A percentile compares a stretch with the other conserved stretches of the same genome.
Evolutionary conservation across 2,329 filamentous ascomycete genomes (phyloP).

Genomic region (Paecilomyces formosus): DNA sequence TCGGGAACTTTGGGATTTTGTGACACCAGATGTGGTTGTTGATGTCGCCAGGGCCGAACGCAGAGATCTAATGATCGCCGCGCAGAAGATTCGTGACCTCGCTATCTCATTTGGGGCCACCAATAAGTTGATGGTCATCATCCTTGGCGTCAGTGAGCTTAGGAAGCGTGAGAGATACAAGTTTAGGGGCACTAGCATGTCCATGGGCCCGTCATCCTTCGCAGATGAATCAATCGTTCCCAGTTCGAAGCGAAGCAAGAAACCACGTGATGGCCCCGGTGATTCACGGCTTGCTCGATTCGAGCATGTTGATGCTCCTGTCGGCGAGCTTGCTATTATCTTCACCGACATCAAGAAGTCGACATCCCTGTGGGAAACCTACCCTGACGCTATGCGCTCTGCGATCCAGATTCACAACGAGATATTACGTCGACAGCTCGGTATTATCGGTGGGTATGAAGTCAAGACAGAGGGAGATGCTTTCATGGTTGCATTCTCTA

Average conservation of each 20-base stretch:
- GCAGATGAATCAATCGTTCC: slow-evolving; percentile 57
- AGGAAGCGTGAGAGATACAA: slow-evolving; percentile 74
- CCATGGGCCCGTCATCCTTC: slow-evolving; percentile 69
- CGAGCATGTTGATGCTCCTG: slow-evolving; percentile 86
- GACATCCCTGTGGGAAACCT: slow-evolving; percentile 91
- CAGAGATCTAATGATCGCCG: slow-evolving; percentile 84
- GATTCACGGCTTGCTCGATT: slow-evolving; percentile 83
- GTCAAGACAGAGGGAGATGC: slow-evolving; percentile 99
- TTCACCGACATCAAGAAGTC: slow-evolving; percentile 99
- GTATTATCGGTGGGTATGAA: slow-evolving; percentile 92
- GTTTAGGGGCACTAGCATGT: slow-evolving; percentile 74
- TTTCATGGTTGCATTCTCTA: slow-evolving; percentile 98
- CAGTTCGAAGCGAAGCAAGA: slow-evolving; percentile 57
- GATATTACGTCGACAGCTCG: slow-evolving; percentile 85
- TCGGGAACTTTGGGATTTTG: slow-evolving; percentile 89
- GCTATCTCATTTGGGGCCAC: slow-evolving; percentile 93
- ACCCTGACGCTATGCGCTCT: slow-evolving; percentile 88
- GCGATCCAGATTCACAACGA: slow-evolving; percentile 98
- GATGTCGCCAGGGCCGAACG: slow-evolving; percentile 85
- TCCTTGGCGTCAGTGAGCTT: slow-evolving; percentile 85
- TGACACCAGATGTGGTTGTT: slow-evolving; percentile 81
- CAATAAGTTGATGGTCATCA: slow-evolving; percentile 98
- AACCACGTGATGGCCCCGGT: slow-evolving; percentile 51
- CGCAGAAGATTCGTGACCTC: slow-evolving; percentile 88
- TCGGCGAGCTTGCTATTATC: slow-evolving; percentile 83